Evolutionary conservation across 495 filamentous ascomycete species (phyloP), one percentile per base, ranked within the genome.

Genomic region (Bombardia bombarda): DNA sequence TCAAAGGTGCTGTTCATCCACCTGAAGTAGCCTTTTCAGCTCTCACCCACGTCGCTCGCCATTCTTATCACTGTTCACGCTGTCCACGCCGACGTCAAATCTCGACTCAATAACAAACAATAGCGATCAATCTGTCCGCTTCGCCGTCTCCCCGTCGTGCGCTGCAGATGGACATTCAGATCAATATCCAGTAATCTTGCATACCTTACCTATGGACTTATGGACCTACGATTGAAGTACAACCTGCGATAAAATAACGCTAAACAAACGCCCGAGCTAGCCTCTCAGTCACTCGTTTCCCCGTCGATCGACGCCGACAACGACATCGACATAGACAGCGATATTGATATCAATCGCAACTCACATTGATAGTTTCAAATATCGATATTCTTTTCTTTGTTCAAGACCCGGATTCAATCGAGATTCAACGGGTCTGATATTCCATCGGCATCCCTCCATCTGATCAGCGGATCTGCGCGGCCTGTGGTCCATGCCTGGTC

Each of bases 181-280:
- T 57, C 46, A 17, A 21, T n/a, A n/a, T n/a, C n/a, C n/a, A n/a
- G n/a, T n/a, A n/a, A n/a, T n/a, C n/a, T n/a, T n/a, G n/a, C n/a
- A n/a, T n/a, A n/a, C n/a, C n/a, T 39, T 44, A 37, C 30, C 48
- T 42, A 36, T 46, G 47, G 44, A 43, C 36, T 46, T 43, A 13
- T 28, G 8, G 30, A 39, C 43, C 43, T 24, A 30, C 28, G 25
- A 19, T 37, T 50, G n/a, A 52, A 47, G 22, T 52, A 49, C 52
- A 46, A 21, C 50, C 43, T 62, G 62, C 47, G 56, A 47, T 65
- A n/a, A n/a, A n/a, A n/a, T n/a, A n/a, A n/a, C n/a, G n/a, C n/a
- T n/a, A n/a, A n/a, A n/a, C n/a, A n/a, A n/a, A 69, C 62, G 46
- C 57, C 61, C 54, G 68, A 72, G 67, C 67, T 69, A 72, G 68